Conservation (phyloP, 257 asterid genomes). For the Lithospermum erythrorhizon region DNA sequence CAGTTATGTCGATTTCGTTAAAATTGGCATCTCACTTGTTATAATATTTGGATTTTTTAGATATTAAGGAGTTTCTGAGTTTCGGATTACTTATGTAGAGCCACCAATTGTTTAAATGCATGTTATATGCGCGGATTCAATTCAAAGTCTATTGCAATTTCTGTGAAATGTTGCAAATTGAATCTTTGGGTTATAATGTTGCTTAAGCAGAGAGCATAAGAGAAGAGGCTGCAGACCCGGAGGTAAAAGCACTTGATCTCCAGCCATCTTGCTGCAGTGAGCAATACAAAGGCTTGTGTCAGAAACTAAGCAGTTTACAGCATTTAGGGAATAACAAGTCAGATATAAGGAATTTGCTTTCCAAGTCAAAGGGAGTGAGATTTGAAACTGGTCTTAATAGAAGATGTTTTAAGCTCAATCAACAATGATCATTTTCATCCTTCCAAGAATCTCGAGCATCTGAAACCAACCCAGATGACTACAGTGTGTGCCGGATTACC, state of each 20-base stretch:
- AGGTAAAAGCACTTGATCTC: constrained; percentile 33
- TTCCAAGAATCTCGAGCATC: constrained; percentile 21
- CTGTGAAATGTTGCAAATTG: neutral
- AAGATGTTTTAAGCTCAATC: constrained; percentile 41
- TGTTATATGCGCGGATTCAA: neutral
- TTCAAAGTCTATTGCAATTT: neutral
- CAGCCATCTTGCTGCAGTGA: constrained; percentile 31
- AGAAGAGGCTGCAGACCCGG: constrained; percentile 8
- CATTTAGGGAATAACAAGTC: constrained; percentile 17
- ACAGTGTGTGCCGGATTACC: constrained; percentile 76
- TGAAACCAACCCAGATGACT: constrained; percentile 41
- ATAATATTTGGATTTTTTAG: neutral
- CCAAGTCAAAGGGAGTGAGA: constrained; percentile 29
- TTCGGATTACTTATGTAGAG: neutral
- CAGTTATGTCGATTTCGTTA: no score
- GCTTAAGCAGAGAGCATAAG: constrained; percentile 37
- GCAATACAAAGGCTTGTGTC: constrained; percentile 16
- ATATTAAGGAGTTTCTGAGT: neutral
- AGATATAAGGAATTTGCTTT: constrained; percentile 9
- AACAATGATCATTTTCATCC: constrained; percentile 32
- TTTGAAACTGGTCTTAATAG: constrained; percentile 62
- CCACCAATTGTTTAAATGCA: neutral
- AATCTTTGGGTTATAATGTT: constrained; percentile 18
- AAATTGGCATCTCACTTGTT: neutral
- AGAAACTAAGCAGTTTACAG: constrained; percentile 16